These are phyloP conservation scores for Xerocomus potaroensis DNA, from an alignment of 768 basidiomycete genomes.

Conservation along the genomic window DNA sequence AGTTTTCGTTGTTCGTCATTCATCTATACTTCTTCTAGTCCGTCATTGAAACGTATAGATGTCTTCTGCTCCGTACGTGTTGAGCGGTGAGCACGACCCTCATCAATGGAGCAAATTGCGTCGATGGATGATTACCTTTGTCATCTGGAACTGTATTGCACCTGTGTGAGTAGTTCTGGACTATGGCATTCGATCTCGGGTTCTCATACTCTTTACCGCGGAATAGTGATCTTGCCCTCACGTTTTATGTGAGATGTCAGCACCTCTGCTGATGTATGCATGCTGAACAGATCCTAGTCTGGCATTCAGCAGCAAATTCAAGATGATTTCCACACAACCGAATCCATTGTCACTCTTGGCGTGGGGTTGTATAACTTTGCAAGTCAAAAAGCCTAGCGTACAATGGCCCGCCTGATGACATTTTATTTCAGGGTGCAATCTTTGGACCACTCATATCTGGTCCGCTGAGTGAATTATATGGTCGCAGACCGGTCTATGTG, in stretches of 20 bases:
- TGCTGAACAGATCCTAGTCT: slow-evolving; percentile 18
- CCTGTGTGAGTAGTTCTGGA: slow-evolving; percentile 20
- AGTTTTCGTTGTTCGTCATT: neutral
- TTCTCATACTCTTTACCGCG: neutral
- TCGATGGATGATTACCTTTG: slow-evolving; percentile 26
- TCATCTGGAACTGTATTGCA: slow-evolving; percentile 28
- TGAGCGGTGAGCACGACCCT: slow-evolving; percentile 23
- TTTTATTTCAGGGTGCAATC: slow-evolving; percentile 14
- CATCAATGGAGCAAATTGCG: slow-evolving; percentile 27
- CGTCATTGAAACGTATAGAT: slow-evolving; percentile 7
- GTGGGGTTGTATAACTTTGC: slow-evolving; percentile 27
- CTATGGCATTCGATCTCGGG: neutral
- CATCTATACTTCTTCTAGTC: neutral
- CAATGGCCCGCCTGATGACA: neutral
- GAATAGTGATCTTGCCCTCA: slow-evolving; percentile 22
- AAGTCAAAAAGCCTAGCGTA: slow-evolving; percentile 1
- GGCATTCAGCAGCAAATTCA: slow-evolving; percentile 28
- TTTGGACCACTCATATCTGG: slow-evolving; percentile 25
- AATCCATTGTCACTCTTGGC: slow-evolving; percentile 23
- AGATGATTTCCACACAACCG: slow-evolving; percentile 16
- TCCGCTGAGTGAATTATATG: slow-evolving; percentile 25
- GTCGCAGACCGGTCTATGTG: slow-evolving; percentile 23
- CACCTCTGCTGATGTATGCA: neutral
- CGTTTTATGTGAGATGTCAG: slow-evolving; percentile 23
- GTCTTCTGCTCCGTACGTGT: slow-evolving; percentile 14